Percentiles rank a stretch among this genome's conserved stretches.
These are phyloP conservation scores for Aspergillus affinis DNA, from an alignment of 495 filamentous ascomycete species.

Conservation along the genomic window DNA sequence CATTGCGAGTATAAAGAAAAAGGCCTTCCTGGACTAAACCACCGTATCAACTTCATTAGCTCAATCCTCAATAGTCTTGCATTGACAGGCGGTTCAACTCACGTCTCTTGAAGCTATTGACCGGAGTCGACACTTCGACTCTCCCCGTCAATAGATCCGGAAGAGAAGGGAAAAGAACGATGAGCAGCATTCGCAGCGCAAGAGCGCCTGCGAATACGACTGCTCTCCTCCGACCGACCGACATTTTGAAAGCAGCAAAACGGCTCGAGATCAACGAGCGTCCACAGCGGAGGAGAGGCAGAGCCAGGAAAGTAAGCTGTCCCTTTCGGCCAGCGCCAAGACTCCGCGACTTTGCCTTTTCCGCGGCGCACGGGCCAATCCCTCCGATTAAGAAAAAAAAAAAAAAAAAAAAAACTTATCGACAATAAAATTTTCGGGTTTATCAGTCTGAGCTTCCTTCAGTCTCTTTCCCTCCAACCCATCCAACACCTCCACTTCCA, in stretches of 20 bases:
- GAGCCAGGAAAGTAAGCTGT: neutral
- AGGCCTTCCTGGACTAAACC: conserved; percentile 86
- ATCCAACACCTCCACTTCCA: conserved; percentile 16
- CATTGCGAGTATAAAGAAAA: conserved; percentile 92
- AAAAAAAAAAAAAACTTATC: conserved; percentile 41
- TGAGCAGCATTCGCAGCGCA: conserved; percentile 75
- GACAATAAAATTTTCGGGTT: conserved; percentile 33
- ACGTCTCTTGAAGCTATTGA: conserved; percentile 98
- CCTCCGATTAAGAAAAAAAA: conserved; percentile 6
- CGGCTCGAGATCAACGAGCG: neutral
- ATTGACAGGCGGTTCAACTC: conserved; percentile 31
- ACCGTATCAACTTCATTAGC: neutral
- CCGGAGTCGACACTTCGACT: conserved; percentile 94
- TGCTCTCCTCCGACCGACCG: conserved; percentile 71
- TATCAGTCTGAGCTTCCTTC: conserved; percentile 12
- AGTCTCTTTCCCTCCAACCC: conserved; percentile 31
- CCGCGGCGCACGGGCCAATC: conserved; percentile 41
- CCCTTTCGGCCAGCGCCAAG: conserved; percentile 24
- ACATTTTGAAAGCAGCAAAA: conserved; percentile 39
- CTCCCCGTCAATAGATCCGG: conserved; percentile 84
- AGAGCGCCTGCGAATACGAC: conserved; percentile 75
- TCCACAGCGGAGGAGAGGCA: neutral
- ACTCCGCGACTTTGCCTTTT: conserved; percentile 29
- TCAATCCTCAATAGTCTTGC: neutral
- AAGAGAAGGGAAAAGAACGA: conserved; percentile 76